Base-by-base conservation (phyloP, 345 rosid species). In the Eucalyptus cladocalyx region DNA sequence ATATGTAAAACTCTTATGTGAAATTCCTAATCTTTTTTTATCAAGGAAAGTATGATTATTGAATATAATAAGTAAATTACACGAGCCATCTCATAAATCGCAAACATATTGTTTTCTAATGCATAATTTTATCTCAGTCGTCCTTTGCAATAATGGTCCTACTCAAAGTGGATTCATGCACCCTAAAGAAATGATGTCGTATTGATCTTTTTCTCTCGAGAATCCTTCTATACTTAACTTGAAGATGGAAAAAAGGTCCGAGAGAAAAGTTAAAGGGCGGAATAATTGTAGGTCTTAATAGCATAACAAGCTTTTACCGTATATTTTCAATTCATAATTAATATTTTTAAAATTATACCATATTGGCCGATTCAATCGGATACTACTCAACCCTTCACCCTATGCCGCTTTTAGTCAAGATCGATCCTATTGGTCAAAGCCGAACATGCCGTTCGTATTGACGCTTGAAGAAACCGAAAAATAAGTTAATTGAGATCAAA, bases 41-140 rank as follows among this genome's bases (percentile, higher is more conserved):
- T 72, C 43, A 34, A 72, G 26, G 26, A 10, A 72, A 72, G 26
- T 37, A 23, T 3, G 7, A 3, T 21, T 34, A 34, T 11, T 5
- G 11, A 72, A 18, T 72, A 72, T 37, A 72, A 72, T 19, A 37
- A 1, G 45, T 37, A 6, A 19, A 72, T 34, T 72, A 4, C 83
- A 37, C 0, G 5, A 76, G 47, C 83, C 0, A 76, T 76, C 30
- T 40, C 26, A 9, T 24, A 10, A 56, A 24, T 56, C 28, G 1
- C 3, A 11, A 40, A 76, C 2, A 21, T 37, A 8, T 40, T 11
- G 1, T 76, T 1, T 0, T 72, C 26, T 21, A 0, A 34, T 18
- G 4, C 14, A 69, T 7, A 3, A 69, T 69, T 69, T 69, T 11
- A 19, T 34, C 43, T 34, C 3, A 6, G 26, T 23, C 1, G 0